phyloP scores from a whole-genome alignment of 2,329 filamentous ascomycete genomes.

The Verticillium albo-atrum region DNA sequence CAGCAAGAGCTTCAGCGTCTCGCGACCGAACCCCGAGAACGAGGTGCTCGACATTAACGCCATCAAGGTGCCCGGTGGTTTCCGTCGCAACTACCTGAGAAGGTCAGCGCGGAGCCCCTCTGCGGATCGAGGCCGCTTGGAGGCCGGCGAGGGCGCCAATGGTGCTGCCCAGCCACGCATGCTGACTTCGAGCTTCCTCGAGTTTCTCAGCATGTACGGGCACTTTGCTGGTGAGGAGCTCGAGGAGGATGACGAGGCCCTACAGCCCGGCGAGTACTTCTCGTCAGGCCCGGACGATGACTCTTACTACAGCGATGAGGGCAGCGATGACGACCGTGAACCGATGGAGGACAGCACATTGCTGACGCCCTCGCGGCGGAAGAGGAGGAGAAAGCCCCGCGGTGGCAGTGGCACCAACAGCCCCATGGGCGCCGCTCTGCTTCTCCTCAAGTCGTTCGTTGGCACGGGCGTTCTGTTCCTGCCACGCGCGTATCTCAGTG shows the following conservation, averaged over 20 bases:
- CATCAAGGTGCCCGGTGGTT: constrained; percentile 91
- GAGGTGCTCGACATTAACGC: constrained; percentile 80
- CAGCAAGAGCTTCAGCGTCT: constrained; percentile 82
- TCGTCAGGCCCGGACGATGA: constrained; percentile 69
- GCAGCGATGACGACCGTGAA: constrained; percentile 64
- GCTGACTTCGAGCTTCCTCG: constrained; percentile 89
- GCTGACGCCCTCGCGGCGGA: constrained; percentile 69
- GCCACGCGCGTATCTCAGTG: constrained; percentile 88
- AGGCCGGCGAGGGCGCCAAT: constrained; percentile 27
- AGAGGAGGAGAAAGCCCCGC: constrained; percentile 71
- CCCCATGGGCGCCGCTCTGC: constrained; percentile 71
- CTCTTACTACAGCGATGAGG: constrained; percentile 29
- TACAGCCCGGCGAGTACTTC: constrained; percentile 88
- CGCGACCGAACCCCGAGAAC: constrained; percentile 72
- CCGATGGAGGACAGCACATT: constrained; percentile 86
- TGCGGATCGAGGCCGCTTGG: constrained; percentile 31
- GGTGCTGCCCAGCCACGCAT: constrained; percentile 50
- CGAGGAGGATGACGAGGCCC: constrained; percentile 90
- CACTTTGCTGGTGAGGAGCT: constrained; percentile 97
- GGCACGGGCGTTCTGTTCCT: constrained; percentile 94
- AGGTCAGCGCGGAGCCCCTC: constrained; percentile 64
- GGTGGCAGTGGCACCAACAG: constrained; percentile 71
- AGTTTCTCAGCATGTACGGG: constrained; percentile 91
- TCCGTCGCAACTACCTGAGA: constrained; percentile 84
- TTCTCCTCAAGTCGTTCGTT: constrained; percentile 95